Base-by-base conservation (phyloP, 1,139 yeast genomes). In the Diutina mesorugosa region DNA sequence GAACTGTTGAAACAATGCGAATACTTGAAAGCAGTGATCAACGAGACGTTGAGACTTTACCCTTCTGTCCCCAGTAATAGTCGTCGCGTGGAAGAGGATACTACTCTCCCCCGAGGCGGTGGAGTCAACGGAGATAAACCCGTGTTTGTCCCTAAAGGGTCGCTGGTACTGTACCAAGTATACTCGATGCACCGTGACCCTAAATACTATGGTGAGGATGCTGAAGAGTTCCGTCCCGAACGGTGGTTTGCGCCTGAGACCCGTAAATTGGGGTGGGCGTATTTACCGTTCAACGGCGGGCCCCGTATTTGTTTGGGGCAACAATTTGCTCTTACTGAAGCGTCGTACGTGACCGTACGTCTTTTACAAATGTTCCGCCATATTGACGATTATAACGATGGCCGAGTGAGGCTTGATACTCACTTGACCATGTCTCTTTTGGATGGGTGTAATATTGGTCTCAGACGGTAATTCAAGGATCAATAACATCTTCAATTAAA, bases 251-350 rank as follows among this genome's bases (percentile, higher is more conserved):
- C 70, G 59, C 86, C 70, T 48, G 60, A 61, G 38, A 65, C 69
- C 32, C 67, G 65, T 57, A 73, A 70, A 60, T 64, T 70, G 58
- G 78, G 78, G 26, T 80, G 84, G 83, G 78, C 77, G 79, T 41
- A 45, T 18, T 28, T 53, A 16, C 84, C 84, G 84, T 18, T 79
- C 69, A 80, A 80, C 61, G 85, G 84, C 54, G 85, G 85, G 6
- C 85, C 85, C 38, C 69, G 85, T 57, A 80, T 80, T 57, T 81
- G 85, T 62, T 68, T 80, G 84, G 55, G 55, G 1, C 55, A 80
- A 66, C 84, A 79, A 64, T 79, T 64, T 66, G 84, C 84, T 0
- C 72, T 80, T 58, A 79, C 83, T 21, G 85, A 81, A 65, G 79
- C 81, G 3, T 70, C 78, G 3, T 80, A 78, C 59, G 73, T 76